phyloP scores from a whole-genome alignment of 371 early-diverging fungal species.

The Circinella minor region DNA sequence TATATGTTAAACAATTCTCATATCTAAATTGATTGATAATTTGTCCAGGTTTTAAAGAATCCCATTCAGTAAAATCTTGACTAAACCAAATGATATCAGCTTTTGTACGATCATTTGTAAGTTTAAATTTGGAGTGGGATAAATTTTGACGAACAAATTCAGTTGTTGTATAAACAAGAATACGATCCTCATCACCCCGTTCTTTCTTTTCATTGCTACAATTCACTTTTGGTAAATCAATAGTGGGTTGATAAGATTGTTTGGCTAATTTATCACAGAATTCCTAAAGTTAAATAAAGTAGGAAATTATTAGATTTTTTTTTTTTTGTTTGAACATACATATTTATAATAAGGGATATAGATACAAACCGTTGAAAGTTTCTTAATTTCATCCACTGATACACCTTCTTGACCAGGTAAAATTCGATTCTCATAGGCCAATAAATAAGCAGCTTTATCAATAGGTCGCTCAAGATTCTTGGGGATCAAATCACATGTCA shows the following conservation, averaged over 20 bases:
- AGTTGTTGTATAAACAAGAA: constrained; percentile 49
- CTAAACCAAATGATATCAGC: constrained; percentile 63
- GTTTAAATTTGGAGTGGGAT: constrained; percentile 49
- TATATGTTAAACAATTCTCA: constrained; percentile 57
- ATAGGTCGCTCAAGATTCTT: constrained; percentile 42
- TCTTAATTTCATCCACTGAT: neutral
- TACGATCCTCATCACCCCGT: neutral
- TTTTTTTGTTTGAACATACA: neutral
- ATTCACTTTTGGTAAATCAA: neutral
- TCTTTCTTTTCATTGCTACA: neutral
- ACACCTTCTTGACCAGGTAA: constrained; percentile 25
- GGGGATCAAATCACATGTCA: constrained; percentile 59
- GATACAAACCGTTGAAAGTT: neutral
- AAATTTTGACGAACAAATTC: constrained; percentile 56
- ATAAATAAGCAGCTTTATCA: constrained; percentile 54
- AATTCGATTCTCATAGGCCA: constrained; percentile 47
- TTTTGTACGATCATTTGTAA: constrained; percentile 43
- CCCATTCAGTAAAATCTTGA: constrained; percentile 56
- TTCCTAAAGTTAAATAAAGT: neutral
- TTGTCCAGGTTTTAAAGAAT: constrained; percentile 50
- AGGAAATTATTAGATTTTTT: no score
- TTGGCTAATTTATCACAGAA: neutral
- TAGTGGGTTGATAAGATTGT: neutral
- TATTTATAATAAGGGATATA: neutral
- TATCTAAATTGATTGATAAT: constrained; percentile 58